These are phyloP conservation scores for Suillus discolor DNA, from an alignment of 768 basidiomycete genomes.

Conservation along the genomic window DNA sequence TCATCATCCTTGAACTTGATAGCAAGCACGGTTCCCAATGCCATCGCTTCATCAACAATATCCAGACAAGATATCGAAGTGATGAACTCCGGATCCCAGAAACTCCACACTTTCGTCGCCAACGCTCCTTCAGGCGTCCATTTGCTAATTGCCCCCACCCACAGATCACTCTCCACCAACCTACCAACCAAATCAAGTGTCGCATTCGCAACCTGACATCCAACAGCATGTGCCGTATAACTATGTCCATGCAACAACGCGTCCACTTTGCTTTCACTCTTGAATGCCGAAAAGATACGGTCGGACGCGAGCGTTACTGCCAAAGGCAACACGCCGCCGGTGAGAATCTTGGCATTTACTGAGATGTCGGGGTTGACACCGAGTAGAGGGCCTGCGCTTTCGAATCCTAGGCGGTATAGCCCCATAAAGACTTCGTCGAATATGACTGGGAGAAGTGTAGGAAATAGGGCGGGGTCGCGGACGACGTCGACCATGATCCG, in stretches of 20 bases:
- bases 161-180: conserved; percentile 48
- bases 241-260: conserved; percentile 94
- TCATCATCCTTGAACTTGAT: conserved; percentile 66
- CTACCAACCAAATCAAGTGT: conserved; percentile 68
- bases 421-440: conserved; percentile 98
- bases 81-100: conserved; percentile 84
- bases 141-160: conserved; percentile 56
- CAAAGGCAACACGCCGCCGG: conserved; percentile 89
- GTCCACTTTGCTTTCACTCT: conserved; percentile 72
- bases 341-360: conserved; percentile 91
- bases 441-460: conserved; percentile 77
- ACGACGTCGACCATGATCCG: conserved; percentile 82
- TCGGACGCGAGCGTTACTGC: conserved; percentile 83
- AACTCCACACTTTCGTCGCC: conserved; percentile 65
- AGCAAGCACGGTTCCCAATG: conserved; percentile 83
- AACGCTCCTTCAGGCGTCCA: conserved; percentile 47
- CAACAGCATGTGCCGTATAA: conserved; percentile 93
- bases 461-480: conserved; percentile 46
- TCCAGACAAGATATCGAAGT: conserved; percentile 54
- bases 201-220: conserved; percentile 88
- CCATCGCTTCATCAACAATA: conserved; percentile 76
- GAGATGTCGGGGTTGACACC: conserved; percentile 84
- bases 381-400: conserved; percentile 64
- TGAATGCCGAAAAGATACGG: conserved; percentile 79
- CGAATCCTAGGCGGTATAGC: conserved; percentile 81